phyloP scores from a whole-genome alignment of 2,329 filamentous ascomycete genomes.

The Sclerotinia subarctica region DNA sequence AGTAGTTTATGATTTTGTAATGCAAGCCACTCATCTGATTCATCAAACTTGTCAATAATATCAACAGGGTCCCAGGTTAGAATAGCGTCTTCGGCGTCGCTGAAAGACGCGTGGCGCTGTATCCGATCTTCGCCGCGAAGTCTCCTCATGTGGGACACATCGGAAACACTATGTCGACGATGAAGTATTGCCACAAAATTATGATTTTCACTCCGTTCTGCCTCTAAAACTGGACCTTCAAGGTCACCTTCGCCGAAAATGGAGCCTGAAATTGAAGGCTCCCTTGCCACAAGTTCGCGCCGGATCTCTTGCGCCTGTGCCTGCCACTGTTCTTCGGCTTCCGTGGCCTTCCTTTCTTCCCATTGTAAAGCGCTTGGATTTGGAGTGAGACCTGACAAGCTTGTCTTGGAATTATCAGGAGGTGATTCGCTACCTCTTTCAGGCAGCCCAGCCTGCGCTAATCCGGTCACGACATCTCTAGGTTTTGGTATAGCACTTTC shows the following conservation, averaged over 20 bases:
- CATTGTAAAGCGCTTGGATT: conserved; percentile 21
- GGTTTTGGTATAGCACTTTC: conserved; percentile 35
- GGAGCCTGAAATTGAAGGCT: conserved; percentile 57
- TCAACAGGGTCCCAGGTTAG: conserved; percentile 61
- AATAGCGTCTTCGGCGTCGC: conserved; percentile 71
- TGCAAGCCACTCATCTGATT: conserved; percentile 34
- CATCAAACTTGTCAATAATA: conserved; percentile 40
- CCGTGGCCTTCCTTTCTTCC: conserved; percentile 26
- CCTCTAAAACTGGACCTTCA: conserved; percentile 50
- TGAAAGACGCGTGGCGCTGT: conserved; percentile 72
- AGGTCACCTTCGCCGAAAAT: conserved; percentile 58
- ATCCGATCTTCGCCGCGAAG: conserved; percentile 57
- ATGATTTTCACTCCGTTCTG: conserved; percentile 45
- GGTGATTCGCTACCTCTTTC: conserved; percentile 24
- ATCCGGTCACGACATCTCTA: conserved; percentile 23
- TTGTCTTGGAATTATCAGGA: conserved; percentile 22
- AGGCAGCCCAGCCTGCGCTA: conserved; percentile 16
- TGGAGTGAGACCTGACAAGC: conserved; percentile 11
- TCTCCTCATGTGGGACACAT: conserved; percentile 36
- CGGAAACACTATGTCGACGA: conserved; percentile 59
- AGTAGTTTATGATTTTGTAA: conserved; percentile 41
- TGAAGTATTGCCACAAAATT: conserved; percentile 51
- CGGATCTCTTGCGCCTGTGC: conserved; percentile 44
- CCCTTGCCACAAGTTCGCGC: conserved; percentile 44
- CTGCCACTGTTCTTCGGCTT: conserved; percentile 34